Base-by-base conservation (phyloP, 331 rosid genomes). In the Rhamnella rubrinervis region DNA sequence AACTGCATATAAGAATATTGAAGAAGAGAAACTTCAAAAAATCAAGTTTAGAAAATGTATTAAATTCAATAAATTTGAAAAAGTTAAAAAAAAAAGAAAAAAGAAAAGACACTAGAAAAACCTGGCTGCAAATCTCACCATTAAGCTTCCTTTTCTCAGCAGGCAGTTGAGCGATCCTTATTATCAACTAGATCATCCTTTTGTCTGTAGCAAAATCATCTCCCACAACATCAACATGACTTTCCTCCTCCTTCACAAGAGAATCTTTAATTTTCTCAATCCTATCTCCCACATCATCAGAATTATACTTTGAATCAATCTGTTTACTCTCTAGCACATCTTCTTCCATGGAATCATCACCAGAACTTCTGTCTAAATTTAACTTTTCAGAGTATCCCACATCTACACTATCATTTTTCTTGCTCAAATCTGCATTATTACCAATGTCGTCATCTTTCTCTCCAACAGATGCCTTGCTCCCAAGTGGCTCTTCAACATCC, bases 321-420 rank as follows among this genome's bases (percentile, higher is more conserved):
- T 87, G 96, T 72, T 87, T 95, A 81, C 72, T 85, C 88, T 95
- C 99, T 19, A 77, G 77, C 78, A 87, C 80, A 86, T 95, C 99
- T 77, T 91, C 97, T 72, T 92, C 99, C 88, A 95, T 92, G 50
- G 99, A 95, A 87, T 95, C 97, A 80, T 95, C 99, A 66, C 97
- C 97, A 79, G 97, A 91, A 87, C 99, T 95, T 83, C 96, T 85
- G 82, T 95, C 99, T 71, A 95, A 79, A 84, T 95, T 91, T 80
- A 95, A 80, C 83, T 87, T 86, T 85, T 95, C 99, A 1, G 90
- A 82, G 86, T 89, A 85, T 81, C 88, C 97, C 73, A 77, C 83
- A 82, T 91, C 96, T 47, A 55, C 65, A 75, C 55, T 79, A 72
- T 78, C 85, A 61, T 64, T 81, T 73, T 83, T 86, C 84, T 78